phyloP scores from a whole-genome alignment of 768 basidiomycete species.

The Paxillus ammoniavirescens region DNA sequence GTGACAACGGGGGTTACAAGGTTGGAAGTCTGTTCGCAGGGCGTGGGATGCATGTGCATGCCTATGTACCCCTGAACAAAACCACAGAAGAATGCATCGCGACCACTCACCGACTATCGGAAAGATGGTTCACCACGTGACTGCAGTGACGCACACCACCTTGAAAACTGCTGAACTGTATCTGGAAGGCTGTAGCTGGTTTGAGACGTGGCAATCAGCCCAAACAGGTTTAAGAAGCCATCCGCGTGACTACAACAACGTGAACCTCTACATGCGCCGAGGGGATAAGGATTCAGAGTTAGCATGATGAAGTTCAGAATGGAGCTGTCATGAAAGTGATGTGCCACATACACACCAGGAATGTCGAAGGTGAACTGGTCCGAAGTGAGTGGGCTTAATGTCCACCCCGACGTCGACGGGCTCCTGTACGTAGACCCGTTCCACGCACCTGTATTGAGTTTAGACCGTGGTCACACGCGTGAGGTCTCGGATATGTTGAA shows the following conservation, averaged over 20 bases:
- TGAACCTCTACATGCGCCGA: conserved; percentile 4
- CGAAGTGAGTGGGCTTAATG: background rate
- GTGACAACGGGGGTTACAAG: background rate
- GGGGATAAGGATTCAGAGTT: conserved; percentile 8
- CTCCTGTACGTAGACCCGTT: background rate
- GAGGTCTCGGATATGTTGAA: no score
- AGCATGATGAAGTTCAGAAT: background rate
- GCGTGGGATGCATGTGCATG: no score
- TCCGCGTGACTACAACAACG: conserved; percentile 1
- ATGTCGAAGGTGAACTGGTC: background rate
- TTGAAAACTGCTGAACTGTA: background rate
- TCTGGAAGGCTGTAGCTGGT: background rate
- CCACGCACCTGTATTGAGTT: background rate
- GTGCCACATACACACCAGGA: background rate
- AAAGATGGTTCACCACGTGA: no score
- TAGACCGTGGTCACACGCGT: no score
- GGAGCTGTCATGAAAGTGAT: conserved; percentile 1
- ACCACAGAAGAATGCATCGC: no score
- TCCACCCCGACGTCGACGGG: background rate
- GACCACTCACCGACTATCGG: no score
- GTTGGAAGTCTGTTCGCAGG: background rate
- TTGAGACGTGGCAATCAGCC: background rate
- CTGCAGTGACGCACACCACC: no score
- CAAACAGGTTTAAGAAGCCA: background rate
- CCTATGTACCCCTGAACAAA: no score